Evolutionary conservation across 225 moss, liverwort and hornwort species (phyloP).

Genomic region (Polytrichum commune): DNA sequence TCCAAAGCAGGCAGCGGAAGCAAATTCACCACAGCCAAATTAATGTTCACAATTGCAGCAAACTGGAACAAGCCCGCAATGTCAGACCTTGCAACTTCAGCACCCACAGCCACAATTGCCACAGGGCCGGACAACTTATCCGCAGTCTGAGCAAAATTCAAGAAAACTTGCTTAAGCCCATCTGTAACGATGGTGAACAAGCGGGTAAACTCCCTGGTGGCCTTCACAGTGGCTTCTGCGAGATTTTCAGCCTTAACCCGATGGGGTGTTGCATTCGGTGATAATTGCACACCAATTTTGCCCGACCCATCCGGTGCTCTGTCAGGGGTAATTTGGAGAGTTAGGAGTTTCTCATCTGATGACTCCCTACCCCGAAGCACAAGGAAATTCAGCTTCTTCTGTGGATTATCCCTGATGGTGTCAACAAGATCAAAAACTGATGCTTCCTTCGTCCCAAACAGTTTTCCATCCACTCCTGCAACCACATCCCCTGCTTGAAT

Average conservation of each 20-base stretch:
- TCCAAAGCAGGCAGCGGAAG: constrained; percentile 89
- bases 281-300: constrained; percentile 92
- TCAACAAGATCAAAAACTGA: constrained; percentile 87
- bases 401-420: constrained; percentile 73
- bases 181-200: constrained; percentile 58
- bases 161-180: constrained; percentile 72
- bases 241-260: constrained; percentile 66
- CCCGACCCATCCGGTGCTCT: constrained; percentile 73
- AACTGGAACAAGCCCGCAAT: constrained; percentile 84
- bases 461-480: constrained; percentile 57
- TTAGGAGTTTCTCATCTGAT: constrained; percentile 17
- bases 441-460: constrained; percentile 53
- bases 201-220: constrained; percentile 60
- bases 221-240: constrained; percentile 46
- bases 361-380: constrained; percentile 48
- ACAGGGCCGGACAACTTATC: constrained; percentile 88
- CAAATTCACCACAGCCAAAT: constrained; percentile 80
- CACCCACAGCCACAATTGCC: constrained; percentile 92
- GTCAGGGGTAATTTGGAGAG: constrained; percentile 70
- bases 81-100: constrained; percentile 86
- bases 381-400: constrained; percentile 44
- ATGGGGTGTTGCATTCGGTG: constrained; percentile 68
- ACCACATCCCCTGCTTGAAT: constrained; percentile 78
- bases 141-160: constrained; percentile 91
- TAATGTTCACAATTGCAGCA: constrained; percentile 92